These are phyloP conservation scores for Closterium sp. DNA, from an alignment of 139 green algal species.

Conservation along the genomic window DNA sequence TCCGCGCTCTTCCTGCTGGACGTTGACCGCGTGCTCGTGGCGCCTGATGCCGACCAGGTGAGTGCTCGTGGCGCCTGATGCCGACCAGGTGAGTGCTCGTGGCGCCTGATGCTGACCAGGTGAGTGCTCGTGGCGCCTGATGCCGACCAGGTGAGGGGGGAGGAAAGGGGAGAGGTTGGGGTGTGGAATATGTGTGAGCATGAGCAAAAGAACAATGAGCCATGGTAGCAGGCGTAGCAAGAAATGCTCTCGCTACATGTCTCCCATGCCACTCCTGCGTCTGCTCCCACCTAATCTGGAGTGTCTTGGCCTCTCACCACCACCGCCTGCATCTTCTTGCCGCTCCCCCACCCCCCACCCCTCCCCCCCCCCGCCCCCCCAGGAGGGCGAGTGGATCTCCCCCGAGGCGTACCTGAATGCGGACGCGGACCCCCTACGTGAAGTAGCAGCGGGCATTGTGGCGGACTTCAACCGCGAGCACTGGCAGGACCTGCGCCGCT, in stretches of 20 bases:
- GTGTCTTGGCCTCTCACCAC: neutral
- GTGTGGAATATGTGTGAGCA: too few species aligned
- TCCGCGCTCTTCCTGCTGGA: neutral
- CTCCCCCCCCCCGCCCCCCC: neutral
- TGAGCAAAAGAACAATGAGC: too few species aligned
- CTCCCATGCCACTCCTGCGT: too few species aligned
- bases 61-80: neutral
- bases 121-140: neutral
- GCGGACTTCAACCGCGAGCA: constrained; percentile 39
- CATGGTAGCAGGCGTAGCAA: too few species aligned
- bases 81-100: neutral
- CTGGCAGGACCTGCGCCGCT: constrained; percentile 42
- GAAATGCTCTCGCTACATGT: too few species aligned
- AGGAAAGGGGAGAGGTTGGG: neutral
- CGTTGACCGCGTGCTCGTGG: neutral
- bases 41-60: neutral
- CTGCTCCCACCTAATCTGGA: neutral
- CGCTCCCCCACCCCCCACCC: neutral
- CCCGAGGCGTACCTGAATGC: constrained; percentile 15
- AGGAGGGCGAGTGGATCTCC: constrained; percentile 29
- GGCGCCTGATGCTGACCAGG: neutral
- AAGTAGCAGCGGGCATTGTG: constrained; percentile 21
- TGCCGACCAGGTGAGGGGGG: neutral
- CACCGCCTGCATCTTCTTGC: too few species aligned
- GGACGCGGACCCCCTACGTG: constrained; percentile 29